Conservation (phyloP, 2,329 filamentous ascomycete species). For the Cercospora nicotianae region DNA sequence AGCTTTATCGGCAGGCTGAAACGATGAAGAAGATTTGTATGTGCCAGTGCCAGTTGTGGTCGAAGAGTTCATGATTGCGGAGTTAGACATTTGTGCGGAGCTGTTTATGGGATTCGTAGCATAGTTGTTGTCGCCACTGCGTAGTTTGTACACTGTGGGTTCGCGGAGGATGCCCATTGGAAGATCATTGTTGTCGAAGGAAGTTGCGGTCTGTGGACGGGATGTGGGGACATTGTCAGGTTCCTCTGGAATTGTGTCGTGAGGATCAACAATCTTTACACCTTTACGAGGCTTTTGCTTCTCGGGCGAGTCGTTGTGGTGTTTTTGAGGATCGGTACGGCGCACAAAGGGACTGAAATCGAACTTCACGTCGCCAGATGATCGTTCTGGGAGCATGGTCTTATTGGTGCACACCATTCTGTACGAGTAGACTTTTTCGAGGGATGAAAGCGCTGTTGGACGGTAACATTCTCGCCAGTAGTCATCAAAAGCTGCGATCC, state of each 20-base stretch:
- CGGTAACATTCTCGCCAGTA: constrained; percentile 98
- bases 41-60: not conserved
- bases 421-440: constrained; percentile 88
- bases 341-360: constrained; percentile 87
- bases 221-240: constrained; percentile 11
- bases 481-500: constrained; percentile 72
- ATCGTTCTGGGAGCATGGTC: constrained; percentile 73
- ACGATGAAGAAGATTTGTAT: constrained; percentile 4
- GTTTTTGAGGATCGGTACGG: constrained; percentile 50
- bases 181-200: constrained; percentile 15
- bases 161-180: constrained; percentile 16
- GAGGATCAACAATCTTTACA: constrained; percentile 67
- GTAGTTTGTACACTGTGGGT: constrained; percentile 13
- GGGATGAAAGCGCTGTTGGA: constrained; percentile 80
- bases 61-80: not conserved
- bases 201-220: constrained; percentile 15
- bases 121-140: not conserved
- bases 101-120: constrained; percentile 20
- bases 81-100: constrained; percentile 37
- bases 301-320: constrained; percentile 56
- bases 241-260: constrained; percentile 25
- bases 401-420: constrained; percentile 82
- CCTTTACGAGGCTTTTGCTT: constrained; percentile 58
- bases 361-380: constrained; percentile 67
- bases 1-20: constrained; percentile 68